Conservation (phyloP, 306 rosid genomes). For the Psophocarpus tetragonolobus region DNA sequence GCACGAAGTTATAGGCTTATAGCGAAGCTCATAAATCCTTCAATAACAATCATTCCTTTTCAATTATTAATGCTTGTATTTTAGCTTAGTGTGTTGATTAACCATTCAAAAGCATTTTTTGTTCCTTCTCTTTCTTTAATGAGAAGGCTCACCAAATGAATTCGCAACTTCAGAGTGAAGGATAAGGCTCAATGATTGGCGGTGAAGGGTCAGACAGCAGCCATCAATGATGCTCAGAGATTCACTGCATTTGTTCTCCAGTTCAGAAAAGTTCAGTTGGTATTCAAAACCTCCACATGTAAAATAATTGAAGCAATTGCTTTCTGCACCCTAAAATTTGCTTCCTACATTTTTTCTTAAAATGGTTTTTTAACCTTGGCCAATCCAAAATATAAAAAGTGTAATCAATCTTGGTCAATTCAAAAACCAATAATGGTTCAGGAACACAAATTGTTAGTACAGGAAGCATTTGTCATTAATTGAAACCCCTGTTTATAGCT, state of each 20-base stretch:
- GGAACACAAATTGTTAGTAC: too few relatives aligned
- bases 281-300: neutral
- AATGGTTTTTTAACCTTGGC: too few relatives aligned
- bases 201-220: neutral
- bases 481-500: neutral
- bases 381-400: too few relatives aligned
- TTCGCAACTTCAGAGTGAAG: constrained; percentile 33
- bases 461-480: too few relatives aligned
- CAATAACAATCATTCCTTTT: neutral
- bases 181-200: constrained; percentile 32
- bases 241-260: neutral
- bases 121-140: constrained; percentile 2
- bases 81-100: neutral
- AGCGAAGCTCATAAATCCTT: neutral
- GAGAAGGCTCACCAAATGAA: neutral
- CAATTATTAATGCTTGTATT: neutral
- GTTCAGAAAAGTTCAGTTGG: neutral
- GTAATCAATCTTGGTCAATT: too few relatives aligned
- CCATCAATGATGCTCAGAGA: neutral
- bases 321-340: too few relatives aligned
- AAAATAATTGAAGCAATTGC: too few relatives aligned
- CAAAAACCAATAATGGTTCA: too few relatives aligned
- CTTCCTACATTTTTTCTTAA: too few relatives aligned
- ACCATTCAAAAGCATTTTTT: neutral
- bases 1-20: neutral